A percentile compares a stretch with the other conserved stretches of the same genome.
Conservation (phyloP, 2,329 filamentous ascomycete genomes). For the Alternaria solani region DNA sequence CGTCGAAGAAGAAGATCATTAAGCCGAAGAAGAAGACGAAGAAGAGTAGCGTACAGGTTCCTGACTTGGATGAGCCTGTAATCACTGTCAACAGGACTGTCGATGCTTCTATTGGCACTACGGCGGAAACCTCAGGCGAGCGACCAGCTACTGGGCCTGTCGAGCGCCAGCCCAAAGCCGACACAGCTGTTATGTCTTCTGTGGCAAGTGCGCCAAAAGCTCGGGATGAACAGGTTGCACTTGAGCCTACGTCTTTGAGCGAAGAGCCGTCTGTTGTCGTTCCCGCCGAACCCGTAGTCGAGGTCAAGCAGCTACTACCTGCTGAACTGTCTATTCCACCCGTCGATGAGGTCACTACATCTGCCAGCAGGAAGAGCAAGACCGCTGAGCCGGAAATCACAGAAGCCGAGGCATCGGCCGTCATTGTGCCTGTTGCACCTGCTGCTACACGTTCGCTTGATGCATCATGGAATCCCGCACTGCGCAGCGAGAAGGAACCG, state of each 20-base stretch:
- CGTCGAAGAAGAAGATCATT: constrained; percentile 36
- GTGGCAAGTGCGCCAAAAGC: constrained; percentile 3
- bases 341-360: constrained; percentile 11
- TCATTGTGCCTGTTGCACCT: constrained; percentile 13
- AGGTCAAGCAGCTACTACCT: neutral
- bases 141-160: neutral
- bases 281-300: neutral
- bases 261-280: neutral
- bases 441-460: constrained; percentile 13
- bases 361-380: constrained; percentile 36
- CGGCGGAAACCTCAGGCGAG: neutral
- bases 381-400: constrained; percentile 33
- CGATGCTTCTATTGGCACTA: neutral
- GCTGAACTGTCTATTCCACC: neutral
- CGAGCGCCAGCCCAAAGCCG: neutral
- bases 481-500: neutral
- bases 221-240: constrained; percentile 13
- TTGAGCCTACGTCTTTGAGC: neutral
- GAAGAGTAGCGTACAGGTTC: constrained; percentile 21
- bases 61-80: constrained; percentile 14
- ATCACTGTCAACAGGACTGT: neutral
- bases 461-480: neutral
- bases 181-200: neutral
- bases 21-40: constrained; percentile 37
- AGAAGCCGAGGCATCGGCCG: constrained; percentile 17